These are phyloP conservation scores for Nicotiana tomentosiformis DNA, from an alignment of 257 asterid species.

Conservation along the genomic window DNA sequence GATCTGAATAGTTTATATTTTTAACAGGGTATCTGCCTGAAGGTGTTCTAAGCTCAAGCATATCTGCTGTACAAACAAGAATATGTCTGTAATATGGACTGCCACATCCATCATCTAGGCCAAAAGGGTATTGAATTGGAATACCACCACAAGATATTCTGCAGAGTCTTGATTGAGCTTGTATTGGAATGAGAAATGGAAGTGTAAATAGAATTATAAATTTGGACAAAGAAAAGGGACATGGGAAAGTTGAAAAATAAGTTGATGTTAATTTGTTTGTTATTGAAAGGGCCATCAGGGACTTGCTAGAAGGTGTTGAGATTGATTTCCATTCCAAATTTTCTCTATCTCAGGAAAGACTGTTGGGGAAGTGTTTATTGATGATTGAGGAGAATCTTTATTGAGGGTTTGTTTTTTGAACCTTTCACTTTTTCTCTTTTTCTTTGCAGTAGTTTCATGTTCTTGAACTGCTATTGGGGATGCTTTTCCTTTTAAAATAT, in stretches of 20 bases:
- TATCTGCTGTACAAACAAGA: constrained; percentile 51
- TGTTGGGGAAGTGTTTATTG: background rate
- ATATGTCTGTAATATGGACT: constrained; percentile 66
- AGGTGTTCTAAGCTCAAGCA: constrained; percentile 64
- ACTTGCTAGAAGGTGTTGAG: background rate
- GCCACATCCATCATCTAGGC: constrained; percentile 93
- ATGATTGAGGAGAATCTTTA: constrained; percentile 23
- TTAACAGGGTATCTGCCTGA: constrained; percentile 62
- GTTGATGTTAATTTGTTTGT: background rate
- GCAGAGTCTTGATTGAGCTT: constrained; percentile 51
- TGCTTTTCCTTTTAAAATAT: background rate
- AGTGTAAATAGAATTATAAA: constrained; percentile 6
- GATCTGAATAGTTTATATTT: constrained; percentile 66
- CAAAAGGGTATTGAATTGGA: constrained; percentile 78
- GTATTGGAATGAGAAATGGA: constrained; percentile 9
- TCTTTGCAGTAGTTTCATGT: constrained; percentile 29
- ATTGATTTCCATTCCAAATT: constrained; percentile 14
- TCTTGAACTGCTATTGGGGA: background rate
- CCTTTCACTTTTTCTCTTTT: constrained; percentile 34
- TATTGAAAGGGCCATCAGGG: background rate
- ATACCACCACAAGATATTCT: constrained; percentile 60
- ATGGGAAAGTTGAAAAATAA: too few relatives aligned
- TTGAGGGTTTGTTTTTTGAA: constrained; percentile 10
- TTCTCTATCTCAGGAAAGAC: constrained; percentile 14
- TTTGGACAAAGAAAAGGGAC: background rate